Percentiles rank a stretch among this genome's conserved stretches.
phyloP scores from a whole-genome alignment of 2,329 filamentous ascomycete genomes.

The Xylariaceae sp. region DNA sequence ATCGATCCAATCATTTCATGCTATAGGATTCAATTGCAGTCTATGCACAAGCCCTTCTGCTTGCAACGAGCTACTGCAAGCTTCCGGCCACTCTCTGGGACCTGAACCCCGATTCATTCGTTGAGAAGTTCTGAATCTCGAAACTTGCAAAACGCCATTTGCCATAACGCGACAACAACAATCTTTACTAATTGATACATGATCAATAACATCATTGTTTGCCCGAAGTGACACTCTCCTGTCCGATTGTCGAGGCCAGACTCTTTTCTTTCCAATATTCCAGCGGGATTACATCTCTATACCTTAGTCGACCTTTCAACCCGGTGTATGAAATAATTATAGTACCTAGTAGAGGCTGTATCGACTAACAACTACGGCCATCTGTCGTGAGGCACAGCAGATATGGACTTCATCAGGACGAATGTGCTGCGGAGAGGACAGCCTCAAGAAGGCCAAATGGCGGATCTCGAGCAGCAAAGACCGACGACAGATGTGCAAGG shows the following conservation, averaged over 20 bases:
- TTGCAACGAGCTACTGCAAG: constrained; percentile 25
- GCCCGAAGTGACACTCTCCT: not conserved
- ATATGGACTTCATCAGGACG: constrained; percentile 37
- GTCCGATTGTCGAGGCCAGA: not conserved
- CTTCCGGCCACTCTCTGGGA: constrained; percentile 19
- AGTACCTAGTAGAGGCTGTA: not conserved
- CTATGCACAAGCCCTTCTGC: not conserved
- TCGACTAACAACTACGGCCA: constrained; percentile 6
- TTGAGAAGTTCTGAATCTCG: constrained; percentile 21
- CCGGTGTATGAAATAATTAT: not conserved
- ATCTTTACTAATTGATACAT: constrained; percentile 21
- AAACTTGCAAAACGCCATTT: constrained; percentile 29
- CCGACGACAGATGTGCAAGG: constrained; percentile 30
- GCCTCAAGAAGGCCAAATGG: constrained; percentile 20
- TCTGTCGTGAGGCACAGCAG: constrained; percentile 9
- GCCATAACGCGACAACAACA: constrained; percentile 19
- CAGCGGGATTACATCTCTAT: not conserved
- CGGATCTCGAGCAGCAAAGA: constrained; percentile 31
- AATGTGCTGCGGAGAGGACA: constrained; percentile 31
- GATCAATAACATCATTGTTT: constrained; percentile 2
- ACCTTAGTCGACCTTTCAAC: not conserved
- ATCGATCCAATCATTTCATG: constrained; percentile 2
- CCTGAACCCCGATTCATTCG: constrained; percentile 33
- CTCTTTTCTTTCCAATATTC: not conserved
- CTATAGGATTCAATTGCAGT: not conserved